A percentile compares a stretch with the other conserved stretches of the same genome.
Evolutionary conservation across 2,329 filamentous ascomycete species (phyloP).

Genomic region (Sporothrix sp.): DNA sequence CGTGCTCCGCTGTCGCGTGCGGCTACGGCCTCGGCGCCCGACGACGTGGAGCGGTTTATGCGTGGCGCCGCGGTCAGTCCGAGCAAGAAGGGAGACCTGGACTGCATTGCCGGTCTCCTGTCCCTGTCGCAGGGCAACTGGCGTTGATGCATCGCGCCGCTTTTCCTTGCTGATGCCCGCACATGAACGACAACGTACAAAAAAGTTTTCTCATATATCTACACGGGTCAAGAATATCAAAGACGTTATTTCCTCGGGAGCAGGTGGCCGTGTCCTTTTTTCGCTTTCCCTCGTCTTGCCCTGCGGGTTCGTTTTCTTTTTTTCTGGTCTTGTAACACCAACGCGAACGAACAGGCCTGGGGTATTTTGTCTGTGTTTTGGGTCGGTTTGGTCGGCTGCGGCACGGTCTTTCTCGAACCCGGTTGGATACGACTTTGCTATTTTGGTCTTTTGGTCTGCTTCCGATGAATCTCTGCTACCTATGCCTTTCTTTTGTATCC

Average conservation of each 20-base stretch:
- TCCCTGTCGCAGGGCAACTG: slow-evolving; percentile 90
- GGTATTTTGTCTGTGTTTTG: too few species aligned
- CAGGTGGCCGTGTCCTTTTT: neutral
- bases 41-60: slow-evolving; percentile 69
- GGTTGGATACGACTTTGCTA: too few species aligned
- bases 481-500: neutral
- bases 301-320: neutral
- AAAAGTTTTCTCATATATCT: too few species aligned
- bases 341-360: too few species aligned
- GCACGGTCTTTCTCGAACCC: too few species aligned
- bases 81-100: slow-evolving; percentile 70
- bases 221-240: neutral
- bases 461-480: neutral
- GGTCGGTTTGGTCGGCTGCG: neutral
- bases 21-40: slow-evolving; percentile 28
- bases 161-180: neutral
- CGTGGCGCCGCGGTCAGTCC: slow-evolving; percentile 51
- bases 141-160: slow-evolving; percentile 40
- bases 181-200: too few species aligned
- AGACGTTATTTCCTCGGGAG: neutral
- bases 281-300: neutral
- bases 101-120: slow-evolving; percentile 80
- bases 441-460: neutral
- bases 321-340: slow-evolving; percentile 4
- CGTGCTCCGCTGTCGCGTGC: slow-evolving; percentile 12